A percentile compares a stretch with the other conserved stretches of the same genome.
phyloP scores from a whole-genome alignment of 1,139 yeast genomes.

The Suhomyces panamericanus region DNA sequence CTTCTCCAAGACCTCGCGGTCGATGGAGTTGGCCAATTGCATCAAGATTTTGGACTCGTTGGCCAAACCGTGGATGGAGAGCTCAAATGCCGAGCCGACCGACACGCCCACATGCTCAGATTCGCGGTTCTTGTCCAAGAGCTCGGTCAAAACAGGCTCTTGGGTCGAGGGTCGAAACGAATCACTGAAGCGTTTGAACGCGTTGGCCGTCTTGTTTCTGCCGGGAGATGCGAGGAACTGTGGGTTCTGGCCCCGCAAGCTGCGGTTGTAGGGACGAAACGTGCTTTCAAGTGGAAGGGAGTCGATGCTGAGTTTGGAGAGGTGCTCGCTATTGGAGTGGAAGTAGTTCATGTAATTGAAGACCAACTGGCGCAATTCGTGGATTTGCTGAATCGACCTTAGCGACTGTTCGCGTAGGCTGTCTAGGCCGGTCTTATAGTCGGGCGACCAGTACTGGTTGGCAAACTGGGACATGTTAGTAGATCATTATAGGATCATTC shows the following conservation, averaged over 20 bases:
- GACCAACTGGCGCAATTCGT: constrained; percentile 43
- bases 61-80: constrained; percentile 17
- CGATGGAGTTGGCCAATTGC: constrained; percentile 37
- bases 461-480: constrained; percentile 24
- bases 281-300: constrained; percentile 26
- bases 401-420: constrained; percentile 32
- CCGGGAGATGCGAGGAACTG: constrained; percentile 1
- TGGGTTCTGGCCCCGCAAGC: not conserved
- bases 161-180: constrained; percentile 13
- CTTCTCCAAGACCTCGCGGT: constrained; percentile 37
- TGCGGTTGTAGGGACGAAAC: constrained; percentile 17
- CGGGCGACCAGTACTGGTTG: constrained; percentile 47
- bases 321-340: constrained; percentile 39
- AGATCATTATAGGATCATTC: not conserved
- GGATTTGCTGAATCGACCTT: constrained; percentile 41
- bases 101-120: constrained; percentile 1
- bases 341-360: constrained; percentile 40
- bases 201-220: constrained; percentile 5
- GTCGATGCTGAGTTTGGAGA: constrained; percentile 30
- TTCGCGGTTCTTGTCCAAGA: not conserved
- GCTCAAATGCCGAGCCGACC: constrained; percentile 14
- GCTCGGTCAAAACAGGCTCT: constrained; percentile 5
- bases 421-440: constrained; percentile 40
- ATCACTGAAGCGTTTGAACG: constrained; percentile 16
- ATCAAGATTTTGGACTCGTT: constrained; percentile 29